Base-by-base conservation (phyloP, 2,329 filamentous ascomycete species). In the Xylariaceae sp. region DNA sequence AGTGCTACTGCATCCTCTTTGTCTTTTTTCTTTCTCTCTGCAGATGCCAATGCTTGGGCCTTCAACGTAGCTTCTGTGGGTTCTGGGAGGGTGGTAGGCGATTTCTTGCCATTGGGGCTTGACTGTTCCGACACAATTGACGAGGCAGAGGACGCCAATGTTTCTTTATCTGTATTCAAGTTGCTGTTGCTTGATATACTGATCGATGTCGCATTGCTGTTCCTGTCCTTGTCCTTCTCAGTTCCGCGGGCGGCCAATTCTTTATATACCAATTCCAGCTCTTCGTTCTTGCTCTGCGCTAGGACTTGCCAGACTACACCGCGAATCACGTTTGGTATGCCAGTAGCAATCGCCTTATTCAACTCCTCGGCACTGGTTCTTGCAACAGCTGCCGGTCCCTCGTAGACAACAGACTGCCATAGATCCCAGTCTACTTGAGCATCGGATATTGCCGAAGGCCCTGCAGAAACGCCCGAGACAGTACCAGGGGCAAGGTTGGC, bases 231-330 rank as follows among this genome's bases (percentile, higher is more conserved):
- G 45, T 90, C 86, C 64, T 88, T 89, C 44, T 90, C 87, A 3
- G 88, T 90, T 18, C 90, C 90, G 45, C 87, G 79, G 37, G 76
- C 77, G 24, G 87, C 77, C 9, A 98, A 74, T 45, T 94, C 89
- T 49, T 77, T 79, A 67, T 97, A 98, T n/a, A 89, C 78, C 13
- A 74, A 68, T 64, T 98, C 93, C 15, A 98, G 70, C 34, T 94
- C 89, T 46, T 91, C 85, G 54, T 89, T 95, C 65, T 95, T 95
- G 68, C 90, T 96, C 60, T 95, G 89, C 3, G 93, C 89, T 47
- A 98, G 71, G 7, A 97, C 91, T 66, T 98, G 93, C 93, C 93
- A 98, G 38, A 98, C 90, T 2, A 98, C 93, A n/a, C 93, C 94
- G 44, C 93, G 83, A 47, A 98, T 95, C 3, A 90, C 91, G 52